phyloP scores from a whole-genome alignment of 2,329 filamentous ascomycete species.

The Bipolaris sorokiniana region DNA sequence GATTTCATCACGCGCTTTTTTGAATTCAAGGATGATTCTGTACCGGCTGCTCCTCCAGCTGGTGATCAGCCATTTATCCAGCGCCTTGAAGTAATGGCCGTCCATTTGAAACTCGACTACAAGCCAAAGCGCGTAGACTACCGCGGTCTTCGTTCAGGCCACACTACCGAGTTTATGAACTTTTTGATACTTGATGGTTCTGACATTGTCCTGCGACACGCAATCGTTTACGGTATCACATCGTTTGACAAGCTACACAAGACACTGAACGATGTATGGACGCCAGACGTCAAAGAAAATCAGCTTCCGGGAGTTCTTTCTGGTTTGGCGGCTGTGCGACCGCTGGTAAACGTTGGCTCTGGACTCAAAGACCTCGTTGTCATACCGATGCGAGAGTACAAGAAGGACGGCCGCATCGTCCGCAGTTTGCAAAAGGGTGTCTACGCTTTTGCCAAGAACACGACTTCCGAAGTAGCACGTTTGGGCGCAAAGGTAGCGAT shows the following conservation, averaged over 20 bases:
- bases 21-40: slow-evolving; percentile 86
- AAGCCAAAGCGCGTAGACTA: slow-evolving; percentile 99
- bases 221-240: slow-evolving; percentile 88
- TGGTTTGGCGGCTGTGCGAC: slow-evolving; percentile 86
- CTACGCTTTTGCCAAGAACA: slow-evolving; percentile 87
- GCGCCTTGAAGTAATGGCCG: slow-evolving; percentile 81
- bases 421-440: slow-evolving; percentile 92
- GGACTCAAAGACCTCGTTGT: slow-evolving; percentile 86
- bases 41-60: slow-evolving; percentile 60
- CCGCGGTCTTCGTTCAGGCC: slow-evolving; percentile 85
- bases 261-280: slow-evolving; percentile 95
- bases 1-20: slow-evolving; percentile 98
- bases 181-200: slow-evolving; percentile 91
- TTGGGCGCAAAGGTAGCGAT: slow-evolving; percentile 93
- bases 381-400: slow-evolving; percentile 89
- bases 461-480: slow-evolving; percentile 91
- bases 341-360: slow-evolving; percentile 86
- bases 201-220: slow-evolving; percentile 82
- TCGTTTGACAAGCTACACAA: slow-evolving; percentile 91
- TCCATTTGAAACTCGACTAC: slow-evolving; percentile 89
- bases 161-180: slow-evolving; percentile 98
- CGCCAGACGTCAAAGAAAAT: slow-evolving; percentile 85
- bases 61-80: slow-evolving; percentile 83
- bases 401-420: slow-evolving; percentile 89
- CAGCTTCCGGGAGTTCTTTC: slow-evolving; percentile 89